These are phyloP conservation scores for Plasmodium knowlesi DNA, from an alignment of 169 alveolate species.

Conservation along the genomic window DNA sequence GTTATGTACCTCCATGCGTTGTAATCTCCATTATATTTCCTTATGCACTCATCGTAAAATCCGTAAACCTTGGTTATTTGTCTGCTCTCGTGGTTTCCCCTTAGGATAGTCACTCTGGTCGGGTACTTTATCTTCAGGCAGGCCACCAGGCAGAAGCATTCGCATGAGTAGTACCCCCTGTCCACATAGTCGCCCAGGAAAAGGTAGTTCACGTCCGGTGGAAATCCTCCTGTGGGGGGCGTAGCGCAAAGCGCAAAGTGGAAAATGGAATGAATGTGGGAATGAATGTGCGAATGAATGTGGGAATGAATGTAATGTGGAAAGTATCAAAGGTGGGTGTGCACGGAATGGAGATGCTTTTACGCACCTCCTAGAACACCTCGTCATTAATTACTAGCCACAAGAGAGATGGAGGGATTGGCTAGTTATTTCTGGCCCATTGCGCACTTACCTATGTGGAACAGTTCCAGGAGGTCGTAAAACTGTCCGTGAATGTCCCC, in stretches of 20 bases:
- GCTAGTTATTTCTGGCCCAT: not conserved
- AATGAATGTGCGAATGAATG: too few species aligned
- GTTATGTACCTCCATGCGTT: conserved; percentile 97
- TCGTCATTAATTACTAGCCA: not conserved
- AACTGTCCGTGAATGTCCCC: conserved; percentile 99
- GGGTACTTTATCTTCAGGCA: conserved; percentile 94
- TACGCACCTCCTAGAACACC: not conserved
- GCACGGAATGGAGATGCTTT: not conserved
- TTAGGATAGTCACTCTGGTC: conserved; percentile 88
- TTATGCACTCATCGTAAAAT: conserved; percentile 97
- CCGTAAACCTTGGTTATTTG: conserved; percentile 97
- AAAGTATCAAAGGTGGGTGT: not conserved
- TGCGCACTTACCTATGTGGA: conserved; percentile 92
- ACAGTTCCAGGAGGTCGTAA: conserved; percentile 95
- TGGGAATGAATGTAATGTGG: too few species aligned
- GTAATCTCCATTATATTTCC: conserved; percentile 95
- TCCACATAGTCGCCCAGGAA: conserved; percentile 99
- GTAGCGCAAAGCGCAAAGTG: not conserved
- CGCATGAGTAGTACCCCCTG: conserved; percentile 97
- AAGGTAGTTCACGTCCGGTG: conserved; percentile 97
- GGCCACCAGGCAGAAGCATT: conserved; percentile 92
- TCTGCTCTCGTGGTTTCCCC: conserved; percentile 98
- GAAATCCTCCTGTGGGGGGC: conserved; percentile 80
- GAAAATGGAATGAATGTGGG: too few species aligned
- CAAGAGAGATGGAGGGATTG: not conserved